phyloP scores from a whole-genome alignment of 768 basidiomycete genomes.

The Suillus decipiens region DNA sequence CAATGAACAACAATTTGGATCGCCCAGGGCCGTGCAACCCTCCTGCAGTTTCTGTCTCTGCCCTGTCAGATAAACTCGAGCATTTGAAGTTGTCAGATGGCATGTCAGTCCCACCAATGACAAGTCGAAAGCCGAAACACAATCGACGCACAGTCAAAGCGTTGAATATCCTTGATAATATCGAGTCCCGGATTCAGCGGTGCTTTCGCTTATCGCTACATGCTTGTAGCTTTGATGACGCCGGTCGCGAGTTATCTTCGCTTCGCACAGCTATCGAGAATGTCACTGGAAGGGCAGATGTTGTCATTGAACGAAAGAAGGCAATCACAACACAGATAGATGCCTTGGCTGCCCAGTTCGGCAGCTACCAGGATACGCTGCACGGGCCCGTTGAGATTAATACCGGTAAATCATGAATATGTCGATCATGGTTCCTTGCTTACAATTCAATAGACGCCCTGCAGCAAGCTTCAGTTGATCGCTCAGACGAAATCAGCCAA shows the following conservation, averaged over 20 bases:
- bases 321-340: neutral
- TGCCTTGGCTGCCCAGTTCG: neutral
- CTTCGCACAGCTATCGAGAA: neutral
- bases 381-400: neutral
- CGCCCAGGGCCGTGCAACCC: too few relatives aligned
- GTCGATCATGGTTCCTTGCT: neutral
- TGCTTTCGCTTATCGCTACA: neutral
- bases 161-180: neutral
- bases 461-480: neutral
- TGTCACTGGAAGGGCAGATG: neutral
- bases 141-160: neutral
- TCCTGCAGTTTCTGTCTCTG: too few relatives aligned
- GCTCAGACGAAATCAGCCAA: neutral
- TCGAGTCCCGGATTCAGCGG: neutral
- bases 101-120: too few relatives aligned
- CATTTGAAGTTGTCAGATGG: too few relatives aligned
- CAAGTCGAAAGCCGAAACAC: neutral
- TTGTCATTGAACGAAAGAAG: neutral
- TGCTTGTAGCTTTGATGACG: neutral
- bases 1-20: neutral
- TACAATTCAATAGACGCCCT: neutral
- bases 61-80: too few relatives aligned
- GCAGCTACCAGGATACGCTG: neutral
- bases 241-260: neutral
- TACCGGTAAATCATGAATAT: neutral